A percentile compares a stretch with the other conserved stretches of the same genome.
phyloP scores from a whole-genome alignment of 202 grass and related monocot species.

The Setaria viridis region DNA sequence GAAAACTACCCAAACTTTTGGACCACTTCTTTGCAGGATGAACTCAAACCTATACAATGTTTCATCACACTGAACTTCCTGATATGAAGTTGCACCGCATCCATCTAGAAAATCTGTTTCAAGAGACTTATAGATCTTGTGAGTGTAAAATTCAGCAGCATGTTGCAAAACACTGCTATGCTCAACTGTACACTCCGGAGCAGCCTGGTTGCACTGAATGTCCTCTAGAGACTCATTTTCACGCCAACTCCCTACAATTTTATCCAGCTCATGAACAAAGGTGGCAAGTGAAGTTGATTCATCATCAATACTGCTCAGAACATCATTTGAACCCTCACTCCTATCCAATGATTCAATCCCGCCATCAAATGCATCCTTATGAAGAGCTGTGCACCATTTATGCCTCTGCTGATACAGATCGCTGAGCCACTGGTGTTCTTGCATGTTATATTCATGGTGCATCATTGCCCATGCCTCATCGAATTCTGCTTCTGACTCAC shows the following conservation, averaged over 20 bases:
- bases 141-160: slow-evolving; percentile 70
- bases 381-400: slow-evolving; percentile 78
- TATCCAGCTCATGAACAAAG: slow-evolving; percentile 68
- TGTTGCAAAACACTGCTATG: slow-evolving; percentile 69
- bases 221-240: slow-evolving; percentile 72
- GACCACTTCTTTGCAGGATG: slow-evolving; percentile 62
- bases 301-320: slow-evolving; percentile 64
- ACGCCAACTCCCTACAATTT: slow-evolving; percentile 66
- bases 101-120: slow-evolving; percentile 81
- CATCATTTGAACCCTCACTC: slow-evolving; percentile 53
- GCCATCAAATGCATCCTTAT: slow-evolving; percentile 78
- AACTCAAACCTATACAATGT: slow-evolving; percentile 82
- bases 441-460: slow-evolving; percentile 61
- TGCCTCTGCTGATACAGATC: slow-evolving; percentile 73
- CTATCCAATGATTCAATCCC: slow-evolving; percentile 61
- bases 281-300: slow-evolving; percentile 60
- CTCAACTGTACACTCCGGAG: slow-evolving; percentile 53
- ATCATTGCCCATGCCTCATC: slow-evolving; percentile 79
- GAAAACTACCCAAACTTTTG: slow-evolving; percentile 72
- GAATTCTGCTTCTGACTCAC: slow-evolving; percentile 68
- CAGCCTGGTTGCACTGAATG: slow-evolving; percentile 59
- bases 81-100: slow-evolving; percentile 60
- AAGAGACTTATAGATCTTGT: slow-evolving; percentile 67
- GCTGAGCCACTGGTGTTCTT: slow-evolving; percentile 69
- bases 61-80: slow-evolving; percentile 65